These are phyloP conservation scores for Linanthus parryae DNA, from an alignment of 148 eudicot genomes.

Conservation along the genomic window DNA sequence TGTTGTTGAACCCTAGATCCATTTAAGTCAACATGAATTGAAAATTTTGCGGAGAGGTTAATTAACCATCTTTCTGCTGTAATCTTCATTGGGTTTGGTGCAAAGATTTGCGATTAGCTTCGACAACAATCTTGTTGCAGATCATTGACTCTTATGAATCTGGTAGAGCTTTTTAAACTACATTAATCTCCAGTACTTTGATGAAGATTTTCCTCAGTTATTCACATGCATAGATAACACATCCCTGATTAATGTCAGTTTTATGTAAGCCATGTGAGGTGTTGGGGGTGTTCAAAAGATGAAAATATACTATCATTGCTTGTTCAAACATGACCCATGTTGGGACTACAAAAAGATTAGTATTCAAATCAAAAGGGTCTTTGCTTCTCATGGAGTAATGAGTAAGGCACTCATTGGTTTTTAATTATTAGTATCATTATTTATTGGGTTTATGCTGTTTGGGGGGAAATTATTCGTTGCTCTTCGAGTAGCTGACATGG, in stretches of 20 bases:
- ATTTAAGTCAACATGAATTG: no score
- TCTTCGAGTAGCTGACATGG: no score
- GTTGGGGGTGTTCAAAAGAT: background rate
- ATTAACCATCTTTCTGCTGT: no score
- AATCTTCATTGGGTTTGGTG: background rate
- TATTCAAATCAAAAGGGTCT: no score
- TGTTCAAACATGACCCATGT: constrained; percentile 6
- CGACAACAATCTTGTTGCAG: constrained; percentile 8
- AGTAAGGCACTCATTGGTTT: no score
- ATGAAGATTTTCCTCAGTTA: background rate
- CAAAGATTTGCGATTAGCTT: background rate
- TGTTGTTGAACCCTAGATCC: no score
- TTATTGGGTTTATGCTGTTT: no score
- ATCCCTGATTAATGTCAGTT: background rate
- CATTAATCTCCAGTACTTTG: no score
- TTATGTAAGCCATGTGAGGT: constrained; percentile 5
- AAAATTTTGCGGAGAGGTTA: no score
- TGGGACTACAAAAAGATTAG: constrained; percentile 1
- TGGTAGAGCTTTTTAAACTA: background rate
- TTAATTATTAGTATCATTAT: no score
- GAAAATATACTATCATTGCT: constrained; percentile 2
- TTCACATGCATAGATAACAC: constrained; percentile 6
- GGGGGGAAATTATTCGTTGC: no score
- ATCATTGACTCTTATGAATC: constrained; percentile 18
- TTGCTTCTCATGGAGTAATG: no score